Evolutionary conservation across 108 stramenopile genomes (phyloP), one percentile per base, ranked within the genome.

Genomic region (Nitzschia sp.): DNA sequence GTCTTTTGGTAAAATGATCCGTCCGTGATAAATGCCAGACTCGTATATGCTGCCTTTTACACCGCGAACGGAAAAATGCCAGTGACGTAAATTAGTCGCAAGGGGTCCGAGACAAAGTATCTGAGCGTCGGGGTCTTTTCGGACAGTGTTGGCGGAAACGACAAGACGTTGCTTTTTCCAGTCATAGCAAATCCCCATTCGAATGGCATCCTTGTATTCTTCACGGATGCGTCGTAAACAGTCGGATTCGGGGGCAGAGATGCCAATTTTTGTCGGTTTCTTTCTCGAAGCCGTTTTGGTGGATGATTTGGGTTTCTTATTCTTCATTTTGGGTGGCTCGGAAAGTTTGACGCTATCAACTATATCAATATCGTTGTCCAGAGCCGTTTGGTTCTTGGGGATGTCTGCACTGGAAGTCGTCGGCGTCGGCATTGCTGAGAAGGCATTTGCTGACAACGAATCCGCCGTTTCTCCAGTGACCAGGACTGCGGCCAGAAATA

Each of bases 41-140:
- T 82, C 87, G 62, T 85, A 97, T 0, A 72, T 64, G 9, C 87
- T 83, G 55, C 76, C 78, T 28, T 74, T 73, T 3, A 54, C 56
- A 26, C 96, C 96, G 23, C 58, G 31, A 36, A 97, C 80, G 17
- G 88, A 86, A 71, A 97, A 97, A 66, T 97, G 96, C 96, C 96
- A 97, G 15, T 82, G 74, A 1, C 89, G 80, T 17, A 97, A 58
- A 69, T 91, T 92, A 24, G 62, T 53, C 0, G 83, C 79, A 48
- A 83, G 71, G 9, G 95, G 95, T 27, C 95, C 95, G 24, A 96
- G 68, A 15, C 90, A 81, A 18, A 77, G 34, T 26, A 53, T 34
- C 27, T 33, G 0, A 58, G 79, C 77, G 30, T 74, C 53, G 33
- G 60, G 24, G 2, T 51, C 46, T 9, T 21, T 35, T 19, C 31